Evolutionary conservation across 768 basidiomycete species (phyloP), one percentile per base, ranked within the genome.

Genomic region (Mycena sanguinolenta): DNA sequence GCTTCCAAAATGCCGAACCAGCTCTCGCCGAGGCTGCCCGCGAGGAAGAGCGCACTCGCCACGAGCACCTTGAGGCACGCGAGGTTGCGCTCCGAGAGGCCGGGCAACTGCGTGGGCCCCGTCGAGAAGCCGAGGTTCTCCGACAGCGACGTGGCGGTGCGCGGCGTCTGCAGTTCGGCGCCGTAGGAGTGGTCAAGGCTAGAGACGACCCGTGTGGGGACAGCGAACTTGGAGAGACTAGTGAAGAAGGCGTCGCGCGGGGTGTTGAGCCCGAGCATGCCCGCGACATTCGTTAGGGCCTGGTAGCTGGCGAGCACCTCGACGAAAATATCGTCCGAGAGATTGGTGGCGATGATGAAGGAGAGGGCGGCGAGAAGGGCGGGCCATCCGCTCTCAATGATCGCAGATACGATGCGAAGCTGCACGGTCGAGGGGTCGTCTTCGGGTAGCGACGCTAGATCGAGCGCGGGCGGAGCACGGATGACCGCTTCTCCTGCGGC

Each of bases 181-280:
- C 85, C 79, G 61, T 89, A 81, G 79, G 84, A 4, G 77, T 80
- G 72, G 65, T 97, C 94, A 65, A 98, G 80, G 73, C 92, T 92
- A 1, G 94, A 93, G 0, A 99, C 95, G 14, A 98, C 94, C 3
- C 92, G 87, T 0, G 94, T 88, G 0, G 97, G 97, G n/a, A 98
- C 94, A 0, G 96, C 93, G 67, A 95, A 92, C 77, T 96, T 96
- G n/a, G 95, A 89, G 19, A 99, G 87, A 57, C 90, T 92, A 25
- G 90, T 93, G 77, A 98, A 90, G 82, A 99, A 96, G 0, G 97
- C 97, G 70, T 98, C 96, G 23, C 97, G 89, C 0, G 97, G 96
- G 0, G 96, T 98, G 1, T 86, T 82, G 1, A 98, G 85, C 2
- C 90, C 90, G n/a, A 98, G 88, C 82, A 95, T 93, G 23, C 97